Evolutionary conservation across 2,329 filamentous ascomycete genomes (phyloP).

Genomic region (Fusarium sp.): DNA sequence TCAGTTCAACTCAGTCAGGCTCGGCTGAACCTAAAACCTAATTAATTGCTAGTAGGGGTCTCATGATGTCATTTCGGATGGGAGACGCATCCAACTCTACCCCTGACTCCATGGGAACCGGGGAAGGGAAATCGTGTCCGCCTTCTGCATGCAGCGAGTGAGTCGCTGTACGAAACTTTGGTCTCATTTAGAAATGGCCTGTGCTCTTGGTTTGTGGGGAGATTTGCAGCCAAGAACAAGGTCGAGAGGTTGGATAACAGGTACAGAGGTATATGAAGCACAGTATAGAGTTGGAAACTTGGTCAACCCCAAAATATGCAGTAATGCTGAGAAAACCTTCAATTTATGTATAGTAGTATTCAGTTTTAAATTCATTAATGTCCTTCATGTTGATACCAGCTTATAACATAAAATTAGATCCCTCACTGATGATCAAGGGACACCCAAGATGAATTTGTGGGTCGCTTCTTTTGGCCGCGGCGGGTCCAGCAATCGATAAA

Average conservation of each 20-base stretch:
- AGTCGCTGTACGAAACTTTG: conserved; percentile 26
- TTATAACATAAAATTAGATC: not conserved
- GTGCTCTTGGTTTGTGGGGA: conserved; percentile 38
- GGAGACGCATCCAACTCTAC: conserved; percentile 22
- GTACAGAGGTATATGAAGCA: conserved; percentile 3
- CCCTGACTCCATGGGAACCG: conserved; percentile 36
- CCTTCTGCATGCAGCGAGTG: conserved; percentile 30
- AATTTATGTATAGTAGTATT: no score
- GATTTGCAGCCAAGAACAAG: conserved; percentile 33
- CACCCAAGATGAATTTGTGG: conserved; percentile 5
- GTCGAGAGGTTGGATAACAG: not conserved
- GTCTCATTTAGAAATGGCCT: conserved; percentile 32
- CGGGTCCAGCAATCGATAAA: conserved; percentile 25
- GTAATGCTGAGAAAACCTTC: not conserved
- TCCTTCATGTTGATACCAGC: not conserved
- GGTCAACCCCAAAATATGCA: not conserved
- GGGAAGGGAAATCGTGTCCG: conserved; percentile 17
- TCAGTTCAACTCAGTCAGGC: conserved; percentile 3
- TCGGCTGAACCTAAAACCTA: conserved; percentile 33
- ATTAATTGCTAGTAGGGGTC: conserved; percentile 30
- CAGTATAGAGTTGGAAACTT: conserved; percentile 14
- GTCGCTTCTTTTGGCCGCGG: not conserved
- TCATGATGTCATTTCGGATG: conserved; percentile 46
- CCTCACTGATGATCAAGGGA: not conserved
- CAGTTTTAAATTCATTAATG: not conserved